Base-by-base conservation (phyloP, 106 monocot genomes). In the Dactylorhiza incarnata region DNA sequence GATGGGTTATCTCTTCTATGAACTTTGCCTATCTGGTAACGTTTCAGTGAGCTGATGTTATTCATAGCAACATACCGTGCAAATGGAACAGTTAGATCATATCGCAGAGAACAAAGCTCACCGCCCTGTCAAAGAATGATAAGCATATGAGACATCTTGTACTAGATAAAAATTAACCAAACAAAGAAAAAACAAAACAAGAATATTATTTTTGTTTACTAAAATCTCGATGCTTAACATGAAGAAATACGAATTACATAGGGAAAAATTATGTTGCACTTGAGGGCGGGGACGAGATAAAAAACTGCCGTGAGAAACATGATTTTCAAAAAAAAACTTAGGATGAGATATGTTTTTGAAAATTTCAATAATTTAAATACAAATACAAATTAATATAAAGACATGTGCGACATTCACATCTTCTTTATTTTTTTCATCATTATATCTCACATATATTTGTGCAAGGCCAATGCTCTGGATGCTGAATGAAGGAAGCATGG, bases 1-100 rank as follows among this genome's bases (percentile, higher is more conserved):
- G 94, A 91, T 61, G 99, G 99, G 72, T 99, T 99, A 76, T 99
- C 99, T 78, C 94, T 89, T 83, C 99, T 84, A 54, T 99, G 92
- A 48, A 99, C 99, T 81, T 99, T 99, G 51, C 88, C 94, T 82
- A 99, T 92, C 56, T 99, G 94, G 54, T 99, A 99, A 62, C 99
- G 89, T 73, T 94, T 99, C 43, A 94, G 49, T 73, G 94, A 74
- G 74, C 66, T 92, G 43, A 92, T 86, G 77, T 85, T 94, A 55
- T 99, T 91, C 91, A 94, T 94, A 3, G 89, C 95, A 25, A 95
- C 1, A 54, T 74, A 91, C 25, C 97, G 87, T 73, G 97, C 97
- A 83, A 99, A 99, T 54, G 97, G 97, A 54, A 99, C 97, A 66
- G 97, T 99, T 66, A 99, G 78, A 72, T 99, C 97, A 84, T 94